These are phyloP conservation scores for Vanilla planifolia DNA, from an alignment of 106 monocot genomes.

Conservation along the genomic window DNA sequence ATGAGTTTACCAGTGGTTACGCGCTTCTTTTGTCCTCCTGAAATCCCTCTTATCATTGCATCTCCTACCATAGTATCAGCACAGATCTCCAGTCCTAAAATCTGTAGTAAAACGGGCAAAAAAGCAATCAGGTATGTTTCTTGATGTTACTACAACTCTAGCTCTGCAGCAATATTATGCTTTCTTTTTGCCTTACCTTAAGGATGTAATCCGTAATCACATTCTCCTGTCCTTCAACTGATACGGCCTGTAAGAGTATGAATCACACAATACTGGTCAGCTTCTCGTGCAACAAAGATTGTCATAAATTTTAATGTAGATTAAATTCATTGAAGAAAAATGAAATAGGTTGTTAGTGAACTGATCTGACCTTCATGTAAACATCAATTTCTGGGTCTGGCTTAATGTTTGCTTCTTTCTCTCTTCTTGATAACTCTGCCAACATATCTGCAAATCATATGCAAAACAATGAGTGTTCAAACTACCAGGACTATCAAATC, in stretches of 20 bases:
- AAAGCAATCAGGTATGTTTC: not conserved
- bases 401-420: slow-evolving; percentile 33
- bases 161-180: not conserved
- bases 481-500: not conserved
- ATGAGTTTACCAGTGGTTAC: slow-evolving; percentile 31
- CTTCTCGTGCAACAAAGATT: no score
- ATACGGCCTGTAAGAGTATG: slow-evolving; percentile 11
- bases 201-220: slow-evolving; percentile 33
- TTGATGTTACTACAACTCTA: not conserved
- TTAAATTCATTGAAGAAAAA: no score
- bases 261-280: not conserved
- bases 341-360: no score
- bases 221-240: slow-evolving; percentile 31
- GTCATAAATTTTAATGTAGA: no score
- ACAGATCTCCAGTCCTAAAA: slow-evolving; percentile 37
- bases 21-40: slow-evolving; percentile 54
- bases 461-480: not conserved
- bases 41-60: slow-evolving; percentile 50
- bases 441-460: slow-evolving; percentile 20
- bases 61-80: slow-evolving; percentile 40
- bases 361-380: slow-evolving; percentile 40
- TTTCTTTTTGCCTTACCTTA: slow-evolving; percentile 14
- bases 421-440: slow-evolving; percentile 23
- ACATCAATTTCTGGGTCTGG: slow-evolving; percentile 44
- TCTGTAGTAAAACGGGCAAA: slow-evolving; percentile 9